A percentile compares a stretch with the other conserved stretches of the same genome.
Conservation (phyloP, 768 basidiomycete genomes). For the Xerocomellus amylosporus region DNA sequence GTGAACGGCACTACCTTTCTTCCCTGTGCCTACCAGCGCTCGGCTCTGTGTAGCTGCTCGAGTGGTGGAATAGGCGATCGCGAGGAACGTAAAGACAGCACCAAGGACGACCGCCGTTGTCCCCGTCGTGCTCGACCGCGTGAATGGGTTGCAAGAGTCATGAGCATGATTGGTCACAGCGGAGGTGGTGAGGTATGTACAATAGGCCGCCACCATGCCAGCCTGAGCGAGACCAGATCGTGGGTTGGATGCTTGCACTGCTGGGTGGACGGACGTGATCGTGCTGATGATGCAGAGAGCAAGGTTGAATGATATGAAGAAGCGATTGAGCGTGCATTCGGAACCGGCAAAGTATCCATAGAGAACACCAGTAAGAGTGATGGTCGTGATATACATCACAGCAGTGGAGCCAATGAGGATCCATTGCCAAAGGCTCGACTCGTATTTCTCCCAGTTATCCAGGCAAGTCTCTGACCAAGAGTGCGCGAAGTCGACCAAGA, state of each 20-base stretch:
- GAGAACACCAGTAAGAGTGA: slow-evolving; percentile 83
- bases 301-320: slow-evolving; percentile 96
- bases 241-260: slow-evolving; percentile 89
- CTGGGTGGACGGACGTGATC: slow-evolving; percentile 76
- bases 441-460: slow-evolving; percentile 88
- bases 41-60: slow-evolving; percentile 94
- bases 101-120: slow-evolving; percentile 88
- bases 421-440: slow-evolving; percentile 94
- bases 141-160: slow-evolving; percentile 85
- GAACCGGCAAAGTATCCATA: slow-evolving; percentile 89
- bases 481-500: slow-evolving; percentile 98
- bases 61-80: slow-evolving; percentile 96
- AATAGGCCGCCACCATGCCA: slow-evolving; percentile 96
- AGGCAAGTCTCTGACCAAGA: slow-evolving; percentile 97
- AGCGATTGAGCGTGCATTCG: slow-evolving; percentile 89
- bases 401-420: slow-evolving; percentile 90
- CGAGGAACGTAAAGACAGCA: slow-evolving; percentile 94
- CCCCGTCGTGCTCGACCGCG: slow-evolving; percentile 63
- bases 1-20: slow-evolving; percentile 60
- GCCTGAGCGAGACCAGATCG: slow-evolving; percentile 94
- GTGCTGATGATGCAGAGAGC: slow-evolving; percentile 77
- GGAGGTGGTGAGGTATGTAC: slow-evolving; percentile 91
- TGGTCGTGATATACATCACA: slow-evolving; percentile 79
- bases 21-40: slow-evolving; percentile 77
- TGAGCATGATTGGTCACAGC: slow-evolving; percentile 93